These are phyloP conservation scores for Cryptococcus deneoformans DNA, from an alignment of 1,284 basidiomycete genomes.

Conservation along the genomic window DNA sequence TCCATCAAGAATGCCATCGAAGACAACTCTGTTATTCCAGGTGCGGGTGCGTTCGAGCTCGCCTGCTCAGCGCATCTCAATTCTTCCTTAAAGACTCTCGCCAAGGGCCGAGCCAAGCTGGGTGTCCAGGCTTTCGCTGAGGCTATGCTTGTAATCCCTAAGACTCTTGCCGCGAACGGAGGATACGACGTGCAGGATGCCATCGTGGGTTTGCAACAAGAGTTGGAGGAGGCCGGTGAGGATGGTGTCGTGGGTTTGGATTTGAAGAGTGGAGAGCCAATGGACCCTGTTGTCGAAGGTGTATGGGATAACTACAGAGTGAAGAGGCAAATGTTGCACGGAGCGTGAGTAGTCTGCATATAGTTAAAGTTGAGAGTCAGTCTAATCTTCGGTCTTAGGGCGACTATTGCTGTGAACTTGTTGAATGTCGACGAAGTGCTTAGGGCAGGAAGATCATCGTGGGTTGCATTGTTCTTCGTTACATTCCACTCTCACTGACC, in stretches of 20 bases:
- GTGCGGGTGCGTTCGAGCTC: slow-evolving; percentile 96
- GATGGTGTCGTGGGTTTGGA: slow-evolving; percentile 87
- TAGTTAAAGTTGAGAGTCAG: background rate
- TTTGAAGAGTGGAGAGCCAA: slow-evolving; percentile 89
- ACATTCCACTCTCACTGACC: background rate
- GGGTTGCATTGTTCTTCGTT: slow-evolving; percentile 13
- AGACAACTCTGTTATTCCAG: slow-evolving; percentile 83
- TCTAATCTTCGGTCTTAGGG: slow-evolving; percentile 56
- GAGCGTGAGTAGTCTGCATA: slow-evolving; percentile 63
- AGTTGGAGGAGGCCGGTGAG: slow-evolving; percentile 82
- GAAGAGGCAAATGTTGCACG: slow-evolving; percentile 98
- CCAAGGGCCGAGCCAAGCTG: slow-evolving; percentile 96
- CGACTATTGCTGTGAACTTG: slow-evolving; percentile 96
- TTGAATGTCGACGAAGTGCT: slow-evolving; percentile 95
- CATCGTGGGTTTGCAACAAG: slow-evolving; percentile 87
- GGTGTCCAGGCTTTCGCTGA: slow-evolving; percentile 98
- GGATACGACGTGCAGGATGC: slow-evolving; percentile 98
- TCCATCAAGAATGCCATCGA: slow-evolving; percentile 97
- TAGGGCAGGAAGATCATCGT: slow-evolving; percentile 84
- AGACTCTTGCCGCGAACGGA: slow-evolving; percentile 94
- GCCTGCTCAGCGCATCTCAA: slow-evolving; percentile 81
- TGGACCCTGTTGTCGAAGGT: slow-evolving; percentile 92
- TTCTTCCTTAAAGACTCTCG: slow-evolving; percentile 72
- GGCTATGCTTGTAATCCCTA: slow-evolving; percentile 90
- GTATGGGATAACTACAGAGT: slow-evolving; percentile 99